Base-by-base conservation (phyloP, 805 yeast genomes). In the Teunomyces cretensis region DNA sequence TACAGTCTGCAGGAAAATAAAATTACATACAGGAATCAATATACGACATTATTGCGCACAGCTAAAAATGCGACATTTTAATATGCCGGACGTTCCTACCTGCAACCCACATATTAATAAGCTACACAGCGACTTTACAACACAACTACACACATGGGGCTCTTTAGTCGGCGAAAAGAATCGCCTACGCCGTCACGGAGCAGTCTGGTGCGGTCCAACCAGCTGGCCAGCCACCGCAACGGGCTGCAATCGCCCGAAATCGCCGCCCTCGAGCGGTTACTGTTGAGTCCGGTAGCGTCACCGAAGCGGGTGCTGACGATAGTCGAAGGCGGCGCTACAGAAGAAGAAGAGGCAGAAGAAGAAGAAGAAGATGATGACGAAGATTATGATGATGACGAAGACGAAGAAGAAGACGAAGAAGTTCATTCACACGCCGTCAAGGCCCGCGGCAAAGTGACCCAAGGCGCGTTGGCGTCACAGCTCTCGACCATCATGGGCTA, bases 401-500 rank as follows among this genome's bases (percentile, higher is more conserved):
- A 19, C 6, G 22, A 19, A 19, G 22, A 19, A 19, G 22, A 19
- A 19, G 22, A 19, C 22, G 67, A 64, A 22, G 61, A 52, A 22
- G n/a, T n/a, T n/a, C 72, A 68, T 40, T 41, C 52, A 6, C 72
- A 67, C 45, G 55, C 54, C 6, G 46, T 62, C 4, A 56, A 57
- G 30, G 50, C 42, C 16, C 50, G 56, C 19, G 56, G 53, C 13
- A 44, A 50, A 26, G 42, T 40, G 17, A 37, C 45, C 4, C 43
- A 41, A 35, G 51, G 13, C 19, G 15, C 32, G 44, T 48, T 60
- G 24, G 49, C 58, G 0, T 44, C 60, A 5, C 70, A 64, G 39
- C 51, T 65, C 24, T 53, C 58, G 2, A 49, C 62, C 4, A 55
- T 68, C 15, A 66, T 67, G 65, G 69, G 63, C n/a, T 61, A 63